A percentile compares a stretch with the other conserved stretches of the same genome.
phyloP scores from a whole-genome alignment of 768 basidiomycete species.

The Lentinula guzmanii region DNA sequence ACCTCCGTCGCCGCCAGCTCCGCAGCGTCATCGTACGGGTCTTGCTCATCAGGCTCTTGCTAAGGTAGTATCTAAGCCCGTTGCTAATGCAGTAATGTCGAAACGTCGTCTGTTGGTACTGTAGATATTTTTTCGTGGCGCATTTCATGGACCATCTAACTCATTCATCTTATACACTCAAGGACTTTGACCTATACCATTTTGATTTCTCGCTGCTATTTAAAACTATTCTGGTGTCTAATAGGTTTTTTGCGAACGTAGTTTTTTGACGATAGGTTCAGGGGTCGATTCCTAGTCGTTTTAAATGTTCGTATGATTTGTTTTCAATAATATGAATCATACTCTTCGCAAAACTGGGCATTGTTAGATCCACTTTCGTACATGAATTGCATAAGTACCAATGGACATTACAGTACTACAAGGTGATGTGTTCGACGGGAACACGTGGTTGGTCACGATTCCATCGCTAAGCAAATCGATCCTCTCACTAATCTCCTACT shows the following conservation, averaged over 20 bases:
- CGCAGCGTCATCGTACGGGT: constrained; percentile 17
- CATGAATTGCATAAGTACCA: too few relatives aligned
- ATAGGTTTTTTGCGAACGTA: constrained; percentile 30
- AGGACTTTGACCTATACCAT: constrained; percentile 21
- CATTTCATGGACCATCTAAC: constrained; percentile 15
- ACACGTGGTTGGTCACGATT: neutral
- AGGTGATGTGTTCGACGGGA: too few relatives aligned
- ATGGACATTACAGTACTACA: too few relatives aligned
- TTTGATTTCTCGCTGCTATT: constrained; percentile 32
- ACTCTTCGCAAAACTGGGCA: too few relatives aligned
- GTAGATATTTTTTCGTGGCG: constrained; percentile 23
- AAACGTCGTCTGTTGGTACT: constrained; percentile 6
- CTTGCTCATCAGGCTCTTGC: constrained; percentile 23
- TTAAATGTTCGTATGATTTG: neutral
- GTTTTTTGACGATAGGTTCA: constrained; percentile 25
- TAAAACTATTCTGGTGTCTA: constrained; percentile 29
- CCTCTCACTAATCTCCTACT: neutral
- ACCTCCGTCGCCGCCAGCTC: constrained; percentile 2
- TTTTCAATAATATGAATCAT: neutral
- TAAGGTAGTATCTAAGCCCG: constrained; percentile 17
- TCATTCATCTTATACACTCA: constrained; percentile 17
- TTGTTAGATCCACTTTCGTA: too few relatives aligned
- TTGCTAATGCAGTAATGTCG: constrained; percentile 23
- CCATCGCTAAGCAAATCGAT: neutral
- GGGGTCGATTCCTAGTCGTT: constrained; percentile 23